phyloP scores from a whole-genome alignment of 1,284 basidiomycete species.

The Boletus mariae region DNA sequence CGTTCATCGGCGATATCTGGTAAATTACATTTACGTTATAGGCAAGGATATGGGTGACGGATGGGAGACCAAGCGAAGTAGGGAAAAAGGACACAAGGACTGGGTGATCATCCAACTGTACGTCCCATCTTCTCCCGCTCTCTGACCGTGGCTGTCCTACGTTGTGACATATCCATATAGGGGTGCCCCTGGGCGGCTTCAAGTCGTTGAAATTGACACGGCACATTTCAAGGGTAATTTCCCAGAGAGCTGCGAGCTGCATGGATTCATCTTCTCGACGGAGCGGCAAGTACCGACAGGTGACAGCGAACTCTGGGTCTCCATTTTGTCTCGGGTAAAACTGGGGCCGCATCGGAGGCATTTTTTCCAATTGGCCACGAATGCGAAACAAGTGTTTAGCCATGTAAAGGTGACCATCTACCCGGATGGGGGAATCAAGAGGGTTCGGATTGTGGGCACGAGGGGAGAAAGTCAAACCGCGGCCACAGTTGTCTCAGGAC shows the following conservation, averaged over 20 bases:
- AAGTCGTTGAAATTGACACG: slow-evolving; percentile 88
- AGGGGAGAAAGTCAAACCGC: slow-evolving; percentile 33
- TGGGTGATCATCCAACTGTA: slow-evolving; percentile 90
- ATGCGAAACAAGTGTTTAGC: slow-evolving; percentile 58
- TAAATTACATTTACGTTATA: slow-evolving; percentile 1
- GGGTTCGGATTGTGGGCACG: slow-evolving; percentile 79
- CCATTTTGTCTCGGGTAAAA: slow-evolving; percentile 73
- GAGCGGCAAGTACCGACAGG: slow-evolving; percentile 40
- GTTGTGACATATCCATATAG: slow-evolving; percentile 34
- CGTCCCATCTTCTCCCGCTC: slow-evolving; percentile 26
- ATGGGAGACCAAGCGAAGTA: slow-evolving; percentile 95
- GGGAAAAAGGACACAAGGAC: slow-evolving; percentile 78
- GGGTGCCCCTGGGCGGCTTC: slow-evolving; percentile 67
- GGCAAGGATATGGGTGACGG: slow-evolving; percentile 95
- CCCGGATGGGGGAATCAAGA: slow-evolving; percentile 95
- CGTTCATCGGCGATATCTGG: background rate
- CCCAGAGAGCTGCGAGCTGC: slow-evolving; percentile 84
- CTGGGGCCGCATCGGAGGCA: slow-evolving; percentile 90
- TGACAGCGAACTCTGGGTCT: slow-evolving; percentile 60
- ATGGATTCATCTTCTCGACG: slow-evolving; percentile 52
- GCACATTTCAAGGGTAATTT: slow-evolving; percentile 97
- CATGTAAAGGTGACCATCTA: slow-evolving; percentile 89
- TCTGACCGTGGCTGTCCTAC: background rate
- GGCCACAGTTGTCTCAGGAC: slow-evolving; percentile 9
- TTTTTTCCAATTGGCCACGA: slow-evolving; percentile 77